Evolutionary conservation across 108 stramenopile species (phyloP), one percentile per base, ranked within the genome.

Genomic region (Epipyxis sp.): DNA sequence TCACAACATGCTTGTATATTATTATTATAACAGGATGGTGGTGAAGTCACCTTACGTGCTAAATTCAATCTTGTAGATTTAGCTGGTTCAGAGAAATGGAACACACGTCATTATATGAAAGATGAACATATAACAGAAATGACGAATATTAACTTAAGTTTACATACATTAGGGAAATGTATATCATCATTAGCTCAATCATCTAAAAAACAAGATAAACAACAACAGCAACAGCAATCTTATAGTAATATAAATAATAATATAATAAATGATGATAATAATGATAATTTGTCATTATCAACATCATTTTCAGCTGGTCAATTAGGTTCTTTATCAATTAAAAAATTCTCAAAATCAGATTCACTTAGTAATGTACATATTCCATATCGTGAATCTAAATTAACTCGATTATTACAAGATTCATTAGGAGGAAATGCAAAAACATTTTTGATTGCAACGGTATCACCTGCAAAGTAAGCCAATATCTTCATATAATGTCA

Each of bases 21-120:
- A 67, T 6, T 6, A 10, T 35, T 65, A 37, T 3, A 3, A 13
- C 30, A 65, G 6, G 92, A 89, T 40, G 87, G 88, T 25, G 92
- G 90, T 16, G 82, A 87, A n/a, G 72, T 94, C 69, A 87, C 89
- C 32, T 87, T 90, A 40, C 86, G 79, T 54, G 92, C 94, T 40
- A 96, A 97, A 80, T 86, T 97, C 43, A 94, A 95, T 71, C 88
- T 96, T 78, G 94, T 96, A 0, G 97, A 97, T 80, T 84, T 97
- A 35, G 97, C 89, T 0, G 89, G 88, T 0, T 77, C 77, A 79
- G 85, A 86, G 78, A 86, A 86, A 46, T 91, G 89, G 86, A 89
- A 89, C 69, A 88, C 89, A 58, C 77, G 72, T 1, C 86, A 82
- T 43, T 72, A 81, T 6, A 59, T 90, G 59, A 87, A 81, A 40